A percentile compares a stretch with the other conserved stretches of the same genome.
Evolutionary conservation across 2,329 filamentous ascomycete species (phyloP).

Genomic region (Dryadomyces quercus-mongolicae): DNA sequence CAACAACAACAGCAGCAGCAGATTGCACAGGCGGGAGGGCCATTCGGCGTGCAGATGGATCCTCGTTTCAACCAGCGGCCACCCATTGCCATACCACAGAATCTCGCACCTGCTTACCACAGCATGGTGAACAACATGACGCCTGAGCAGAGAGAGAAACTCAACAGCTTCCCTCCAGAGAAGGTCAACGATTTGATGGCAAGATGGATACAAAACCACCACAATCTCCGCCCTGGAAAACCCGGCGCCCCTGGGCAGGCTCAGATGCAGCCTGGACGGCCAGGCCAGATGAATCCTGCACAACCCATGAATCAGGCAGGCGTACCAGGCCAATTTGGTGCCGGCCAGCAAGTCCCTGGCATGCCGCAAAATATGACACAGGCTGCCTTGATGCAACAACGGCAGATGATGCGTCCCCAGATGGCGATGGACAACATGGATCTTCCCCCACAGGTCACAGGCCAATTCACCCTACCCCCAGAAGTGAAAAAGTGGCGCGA

Average conservation of each 20-base stretch:
- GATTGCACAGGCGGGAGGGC: slow-evolving; percentile 30
- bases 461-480: slow-evolving; percentile 20
- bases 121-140: slow-evolving; percentile 29
- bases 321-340: slow-evolving; percentile 11
- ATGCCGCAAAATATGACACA: slow-evolving; percentile 7
- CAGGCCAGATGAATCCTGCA: slow-evolving; percentile 11
- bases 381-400: slow-evolving; percentile 13
- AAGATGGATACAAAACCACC: slow-evolving; percentile 31
- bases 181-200: slow-evolving; percentile 39
- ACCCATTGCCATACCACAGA: slow-evolving; percentile 23
- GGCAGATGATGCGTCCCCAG: slow-evolving; percentile 17
- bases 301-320: slow-evolving; percentile 12
- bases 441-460: slow-evolving; percentile 25
- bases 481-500: slow-evolving; percentile 38
- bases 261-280: slow-evolving; percentile 9
- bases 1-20: slow-evolving; percentile 2
- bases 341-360: slow-evolving; percentile 4
- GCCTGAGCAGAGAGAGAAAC: slow-evolving; percentile 30
- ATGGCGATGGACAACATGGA: slow-evolving; percentile 36
- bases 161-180: slow-evolving; percentile 32
- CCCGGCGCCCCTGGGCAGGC: slow-evolving; percentile 13
- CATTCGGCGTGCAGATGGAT: slow-evolving; percentile 38
- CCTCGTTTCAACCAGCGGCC: slow-evolving; percentile 42
- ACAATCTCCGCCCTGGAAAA: slow-evolving; percentile 8
- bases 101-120: slow-evolving; percentile 15